Evolutionary conservation across 192 early-diverging fungal genomes (phyloP).

Genomic region (Coemansia sp.): DNA sequence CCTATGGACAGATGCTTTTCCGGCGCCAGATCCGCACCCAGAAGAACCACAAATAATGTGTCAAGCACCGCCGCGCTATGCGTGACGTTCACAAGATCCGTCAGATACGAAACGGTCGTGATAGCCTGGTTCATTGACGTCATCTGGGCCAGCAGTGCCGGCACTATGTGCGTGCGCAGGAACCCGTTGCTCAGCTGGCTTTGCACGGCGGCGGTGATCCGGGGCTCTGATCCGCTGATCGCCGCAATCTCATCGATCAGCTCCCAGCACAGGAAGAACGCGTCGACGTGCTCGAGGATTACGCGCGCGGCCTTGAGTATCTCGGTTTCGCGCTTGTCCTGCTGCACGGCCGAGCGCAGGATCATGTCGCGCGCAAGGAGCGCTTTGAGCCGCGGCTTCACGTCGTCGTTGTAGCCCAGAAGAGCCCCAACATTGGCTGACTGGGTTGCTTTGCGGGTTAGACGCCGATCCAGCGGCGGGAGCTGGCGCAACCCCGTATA

Average conservation of each 20-base stretch:
- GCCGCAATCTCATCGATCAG: constrained; percentile 42
- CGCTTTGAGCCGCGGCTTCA: constrained; percentile 15
- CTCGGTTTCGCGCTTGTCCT: constrained; percentile 28
- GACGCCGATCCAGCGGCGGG: constrained; percentile 24
- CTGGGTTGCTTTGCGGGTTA: neutral
- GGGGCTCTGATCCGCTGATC: constrained; percentile 10
- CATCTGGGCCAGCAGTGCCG: constrained; percentile 28
- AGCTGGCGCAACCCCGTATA: constrained; percentile 22
- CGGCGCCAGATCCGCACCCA: constrained; percentile 38
- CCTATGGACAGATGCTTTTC: constrained; percentile 17
- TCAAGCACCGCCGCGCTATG: constrained; percentile 39
- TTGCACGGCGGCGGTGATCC: constrained; percentile 28
- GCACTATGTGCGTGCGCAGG: constrained; percentile 44
- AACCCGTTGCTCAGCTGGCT: constrained; percentile 38
- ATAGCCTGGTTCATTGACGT: constrained; percentile 35
- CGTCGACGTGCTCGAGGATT: constrained; percentile 40
- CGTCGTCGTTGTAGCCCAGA: neutral
- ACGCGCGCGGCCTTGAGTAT: constrained; percentile 18
- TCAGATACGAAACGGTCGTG: constrained; percentile 39
- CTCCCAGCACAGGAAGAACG: constrained; percentile 52
- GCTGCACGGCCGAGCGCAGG: constrained; percentile 21
- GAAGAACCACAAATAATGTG: constrained; percentile 37
- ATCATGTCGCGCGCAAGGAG: constrained; percentile 19
- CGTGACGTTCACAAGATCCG: constrained; percentile 39
- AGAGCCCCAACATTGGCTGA: neutral